phyloP scores from a whole-genome alignment of 495 filamentous ascomycete genomes.

The Hypoxylon crocopeplum region DNA sequence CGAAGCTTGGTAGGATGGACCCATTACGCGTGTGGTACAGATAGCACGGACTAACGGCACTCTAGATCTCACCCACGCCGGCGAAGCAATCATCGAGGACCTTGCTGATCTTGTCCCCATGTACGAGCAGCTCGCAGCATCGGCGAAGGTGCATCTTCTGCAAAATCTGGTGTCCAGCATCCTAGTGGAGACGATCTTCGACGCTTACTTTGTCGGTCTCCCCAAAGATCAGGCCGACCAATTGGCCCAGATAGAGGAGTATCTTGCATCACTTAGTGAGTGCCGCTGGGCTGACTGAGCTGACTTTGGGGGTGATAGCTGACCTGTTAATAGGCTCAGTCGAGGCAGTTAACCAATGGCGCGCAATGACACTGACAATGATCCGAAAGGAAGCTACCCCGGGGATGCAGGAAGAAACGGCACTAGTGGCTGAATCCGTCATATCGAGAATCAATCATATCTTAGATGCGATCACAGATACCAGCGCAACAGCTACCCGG shows the following conservation, averaged over 20 bases:
- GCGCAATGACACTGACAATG: constrained; percentile 58
- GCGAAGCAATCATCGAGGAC: constrained; percentile 45
- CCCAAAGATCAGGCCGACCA: constrained; percentile 49
- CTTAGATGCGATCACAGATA: constrained; percentile 51
- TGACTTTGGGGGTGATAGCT: constrained; percentile 9
- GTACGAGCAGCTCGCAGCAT: constrained; percentile 53
- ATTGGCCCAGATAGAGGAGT: constrained; percentile 52
- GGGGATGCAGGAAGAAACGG: constrained; percentile 52
- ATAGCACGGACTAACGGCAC: constrained; percentile 18
- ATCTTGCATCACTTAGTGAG: constrained; percentile 55
- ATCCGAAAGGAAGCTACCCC: constrained; percentile 53
- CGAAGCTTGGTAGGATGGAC: constrained; percentile 53
- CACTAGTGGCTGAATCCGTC: constrained; percentile 43
- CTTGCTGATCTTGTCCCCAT: constrained; percentile 55
- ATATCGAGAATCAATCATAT: constrained; percentile 48
- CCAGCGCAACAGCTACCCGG: constrained; percentile 47
- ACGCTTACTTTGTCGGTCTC: constrained; percentile 60
- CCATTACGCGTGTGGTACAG: constrained; percentile 1
- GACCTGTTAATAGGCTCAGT: constrained; percentile 45
- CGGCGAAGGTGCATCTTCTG: constrained; percentile 59
- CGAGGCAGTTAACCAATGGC: constrained; percentile 62
- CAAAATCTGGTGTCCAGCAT: constrained; percentile 60
- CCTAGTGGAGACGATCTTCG: constrained; percentile 58
- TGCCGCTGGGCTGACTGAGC: neutral
- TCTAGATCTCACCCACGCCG: constrained; percentile 49